Percentiles rank a stretch among this genome's conserved stretches.
Conservation (phyloP, 805 yeast genomes). For the Metschnikowia peoriensis region DNA sequence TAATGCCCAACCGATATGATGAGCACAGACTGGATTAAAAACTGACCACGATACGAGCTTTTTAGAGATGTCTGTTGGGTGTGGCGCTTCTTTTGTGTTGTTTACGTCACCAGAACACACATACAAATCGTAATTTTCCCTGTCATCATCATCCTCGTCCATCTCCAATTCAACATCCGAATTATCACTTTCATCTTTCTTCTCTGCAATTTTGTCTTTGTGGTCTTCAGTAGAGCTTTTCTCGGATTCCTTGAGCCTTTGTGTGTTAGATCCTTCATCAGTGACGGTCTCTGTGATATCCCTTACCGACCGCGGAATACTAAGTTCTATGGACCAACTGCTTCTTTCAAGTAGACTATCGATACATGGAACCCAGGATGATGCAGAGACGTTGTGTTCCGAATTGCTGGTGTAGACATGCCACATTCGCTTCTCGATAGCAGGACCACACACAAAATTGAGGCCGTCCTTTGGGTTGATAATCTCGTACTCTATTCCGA, state of each 20-base stretch:
- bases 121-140: constrained; percentile 48
- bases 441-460: constrained; percentile 63
- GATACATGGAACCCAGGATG: constrained; percentile 97
- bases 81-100: constrained; percentile 67
- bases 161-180: constrained; percentile 9
- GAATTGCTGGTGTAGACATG: constrained; percentile 84
- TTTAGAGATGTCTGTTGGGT: constrained; percentile 69
- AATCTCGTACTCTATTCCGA: constrained; percentile 65
- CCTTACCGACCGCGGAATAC: constrained; percentile 74
- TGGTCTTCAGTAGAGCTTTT: not conserved
- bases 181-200: not conserved
- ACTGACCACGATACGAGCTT: constrained; percentile 72
- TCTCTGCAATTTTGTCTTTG: not conserved
- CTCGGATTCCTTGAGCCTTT: not conserved
- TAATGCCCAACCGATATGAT: constrained; percentile 91
- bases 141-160: constrained; percentile 46
- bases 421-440: constrained; percentile 57
- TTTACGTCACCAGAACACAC: constrained; percentile 73
- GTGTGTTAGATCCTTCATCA: not conserved
- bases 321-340: constrained; percentile 90
- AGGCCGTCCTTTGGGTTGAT: constrained; percentile 72
- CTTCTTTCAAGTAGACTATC: constrained; percentile 85
- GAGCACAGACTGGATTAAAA: constrained; percentile 86
- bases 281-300: constrained; percentile 44
- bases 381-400: constrained; percentile 75